These are phyloP conservation scores for Russula brevipes DNA, from an alignment of 768 basidiomycete genomes.

Conservation along the genomic window DNA sequence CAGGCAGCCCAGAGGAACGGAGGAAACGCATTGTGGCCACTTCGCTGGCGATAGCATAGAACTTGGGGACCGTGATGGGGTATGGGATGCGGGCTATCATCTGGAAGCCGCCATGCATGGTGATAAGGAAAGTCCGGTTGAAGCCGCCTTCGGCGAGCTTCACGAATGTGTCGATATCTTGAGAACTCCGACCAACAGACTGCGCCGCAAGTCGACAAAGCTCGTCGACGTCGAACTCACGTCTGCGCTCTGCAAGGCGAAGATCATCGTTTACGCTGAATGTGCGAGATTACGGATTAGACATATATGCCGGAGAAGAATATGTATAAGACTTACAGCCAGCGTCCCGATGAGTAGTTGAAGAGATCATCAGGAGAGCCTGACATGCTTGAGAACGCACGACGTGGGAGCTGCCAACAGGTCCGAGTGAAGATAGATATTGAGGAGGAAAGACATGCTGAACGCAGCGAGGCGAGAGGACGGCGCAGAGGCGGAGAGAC, in stretches of 20 bases:
- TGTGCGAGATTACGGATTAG: background rate
- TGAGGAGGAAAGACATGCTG: background rate
- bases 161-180: slow-evolving; percentile 34
- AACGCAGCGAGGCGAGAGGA: background rate
- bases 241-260: slow-evolving; percentile 44
- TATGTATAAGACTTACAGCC: slow-evolving; percentile 27
- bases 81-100: slow-evolving; percentile 29
- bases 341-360: slow-evolving; percentile 29
- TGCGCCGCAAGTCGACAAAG: slow-evolving; percentile 43
- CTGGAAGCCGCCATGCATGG: slow-evolving; percentile 26
- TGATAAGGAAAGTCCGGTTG: slow-evolving; percentile 33
- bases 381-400: background rate
- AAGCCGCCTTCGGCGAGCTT: slow-evolving; percentile 44
- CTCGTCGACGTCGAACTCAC: slow-evolving; percentile 38
- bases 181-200: slow-evolving; percentile 36
- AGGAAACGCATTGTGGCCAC: slow-evolving; percentile 31
- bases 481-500: background rate
- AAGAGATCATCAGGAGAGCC: slow-evolving; percentile 23
- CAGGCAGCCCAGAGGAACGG: slow-evolving; percentile 31
- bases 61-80: slow-evolving; percentile 26
- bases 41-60: slow-evolving; percentile 31
- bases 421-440: background rate
- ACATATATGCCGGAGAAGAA: slow-evolving; percentile 20
- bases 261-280: slow-evolving; percentile 32
- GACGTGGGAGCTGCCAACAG: background rate